Base-by-base conservation (phyloP, 2,329 filamentous ascomycete species). In the Stylonectria norvegica region DNA sequence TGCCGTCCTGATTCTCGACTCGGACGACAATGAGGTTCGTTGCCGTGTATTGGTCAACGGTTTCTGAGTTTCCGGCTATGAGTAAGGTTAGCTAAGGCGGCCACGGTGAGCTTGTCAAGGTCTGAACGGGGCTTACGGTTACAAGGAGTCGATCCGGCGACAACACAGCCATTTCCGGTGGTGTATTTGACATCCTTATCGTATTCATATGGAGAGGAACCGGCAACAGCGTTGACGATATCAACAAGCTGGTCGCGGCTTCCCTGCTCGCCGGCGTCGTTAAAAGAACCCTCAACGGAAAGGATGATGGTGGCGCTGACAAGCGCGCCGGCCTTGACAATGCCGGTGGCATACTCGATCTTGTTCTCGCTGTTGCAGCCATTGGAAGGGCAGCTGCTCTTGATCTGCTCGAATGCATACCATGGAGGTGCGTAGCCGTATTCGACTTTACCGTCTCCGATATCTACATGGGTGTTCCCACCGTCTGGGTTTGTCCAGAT, bases 11-110 rank as follows among this genome's bases (percentile, higher is more conserved):
- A 5, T 25, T 25, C 16, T 42, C 40, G 20, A 42, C 30, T 39
- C 36, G 30, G 16, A 42, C 31, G 20, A 39, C 40, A 27, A 42
- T 39, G 2, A 39, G 40, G 14, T 42, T 23, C 9, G 35, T 39
- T 8, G 40, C 27, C 9, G 27, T 10, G 27, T 30, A 30, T 15
- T 30, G 27, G 14, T 30, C 27, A 9, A 14, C 27, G 14, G 9
- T 6, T 14, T 30, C 27, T 14, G 9, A 6, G 14, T 30, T 30
- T 15, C 27, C 27, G 14, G 27, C 27, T 30, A 15, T 10, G 6
- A 30, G 6, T 10, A 30, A 9, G 9, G 27, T 30, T 15, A 30
- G n/a, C n/a, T n/a, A n/a, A n/a, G n/a, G n/a, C n/a, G n/a, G n/a
- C n/a, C n/a, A n/a, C n/a, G n/a, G 27, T 30, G 15, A 30, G 8